A percentile compares a stretch with the other conserved stretches of the same genome.
Conservation (phyloP, 352 stramenopile genomes). For the Pythium coloratum region DNA sequence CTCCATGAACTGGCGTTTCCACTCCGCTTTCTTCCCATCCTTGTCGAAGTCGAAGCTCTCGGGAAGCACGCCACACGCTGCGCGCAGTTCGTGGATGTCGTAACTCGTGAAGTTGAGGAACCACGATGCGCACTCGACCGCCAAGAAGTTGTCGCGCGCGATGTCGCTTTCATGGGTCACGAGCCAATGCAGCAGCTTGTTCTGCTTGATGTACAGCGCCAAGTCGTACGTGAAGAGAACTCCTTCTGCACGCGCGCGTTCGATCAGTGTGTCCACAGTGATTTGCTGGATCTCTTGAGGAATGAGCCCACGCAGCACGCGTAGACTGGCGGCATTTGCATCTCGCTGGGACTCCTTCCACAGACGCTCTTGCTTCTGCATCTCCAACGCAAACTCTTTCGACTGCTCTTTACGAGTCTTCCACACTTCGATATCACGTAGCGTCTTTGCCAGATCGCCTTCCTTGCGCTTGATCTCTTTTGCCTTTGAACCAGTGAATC, state of each 20-base stretch:
- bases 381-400: constrained; percentile 59
- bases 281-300: constrained; percentile 59
- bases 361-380: constrained; percentile 42
- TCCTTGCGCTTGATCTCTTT: constrained; percentile 59
- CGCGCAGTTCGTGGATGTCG: constrained; percentile 70
- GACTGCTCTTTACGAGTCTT: constrained; percentile 52
- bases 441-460: constrained; percentile 45
- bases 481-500: constrained; percentile 46
- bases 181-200: constrained; percentile 75
- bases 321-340: constrained; percentile 41
- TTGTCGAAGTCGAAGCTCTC: constrained; percentile 75
- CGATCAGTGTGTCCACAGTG: constrained; percentile 54
- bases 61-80: constrained; percentile 48
- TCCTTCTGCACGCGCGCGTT: constrained; percentile 26
- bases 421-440: constrained; percentile 70
- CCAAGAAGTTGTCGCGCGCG: constrained; percentile 67
- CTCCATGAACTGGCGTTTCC: constrained; percentile 63
- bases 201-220: constrained; percentile 76
- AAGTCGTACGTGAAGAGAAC: constrained; percentile 78
- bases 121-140: constrained; percentile 51
- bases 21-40: constrained; percentile 63
- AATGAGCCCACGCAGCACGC: constrained; percentile 48
- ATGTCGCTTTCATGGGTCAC: constrained; percentile 75
- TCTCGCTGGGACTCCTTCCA: constrained; percentile 45
- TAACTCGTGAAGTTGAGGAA: constrained; percentile 71